Base-by-base conservation (phyloP, 2,329 filamentous ascomycete species). In the Elsinoe australis region DNA sequence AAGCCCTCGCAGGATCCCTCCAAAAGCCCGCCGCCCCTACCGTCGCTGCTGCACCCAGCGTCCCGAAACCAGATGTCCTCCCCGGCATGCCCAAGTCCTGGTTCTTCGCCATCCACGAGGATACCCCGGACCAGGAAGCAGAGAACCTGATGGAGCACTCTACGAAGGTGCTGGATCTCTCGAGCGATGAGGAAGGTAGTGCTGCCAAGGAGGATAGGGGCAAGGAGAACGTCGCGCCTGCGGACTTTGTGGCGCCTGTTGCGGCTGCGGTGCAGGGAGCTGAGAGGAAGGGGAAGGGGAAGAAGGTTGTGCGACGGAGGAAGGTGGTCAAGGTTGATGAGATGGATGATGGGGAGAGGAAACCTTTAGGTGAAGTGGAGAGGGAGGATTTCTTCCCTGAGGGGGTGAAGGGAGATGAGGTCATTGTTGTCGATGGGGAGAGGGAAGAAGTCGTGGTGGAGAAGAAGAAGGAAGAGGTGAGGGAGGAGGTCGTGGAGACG, bases 71-170 rank as follows among this genome's bases (percentile, higher is more conserved):
- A 28, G 71, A 75, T 47, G 64, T 74, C 57, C 78, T 83, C 61
- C 74, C 79, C 26, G 75, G 75, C 50, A 68, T 72, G 67, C 69
- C 73, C 17, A 75, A 73, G 51, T 62, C 65, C 51, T 95, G 88
- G 89, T 84, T 84, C 71, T 96, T 98, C 62, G 85, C 90, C 51
- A 96, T 98, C 59, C 83, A 95, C 62, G 87, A 95, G 62, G 90
- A 98, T 65, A 87, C 86, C 0, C 79, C 84, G 5, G 86, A 95
- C 62, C 85, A 95, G 61, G 83, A 94, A 62, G 85, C 92, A 67
- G 87, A 88, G 58, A 95, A 94, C 59, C 71, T 95, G 31, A 86
- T 96, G 69, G 86, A 95, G 66, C 90, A 95, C 70, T 84, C 83
- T 49, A 90, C 90, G 5, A 83, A 83, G 54, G 81, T 83, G 0